Base-by-base conservation (phyloP, 306 rosid species). In the Vigna reflexopilosa region DNA sequence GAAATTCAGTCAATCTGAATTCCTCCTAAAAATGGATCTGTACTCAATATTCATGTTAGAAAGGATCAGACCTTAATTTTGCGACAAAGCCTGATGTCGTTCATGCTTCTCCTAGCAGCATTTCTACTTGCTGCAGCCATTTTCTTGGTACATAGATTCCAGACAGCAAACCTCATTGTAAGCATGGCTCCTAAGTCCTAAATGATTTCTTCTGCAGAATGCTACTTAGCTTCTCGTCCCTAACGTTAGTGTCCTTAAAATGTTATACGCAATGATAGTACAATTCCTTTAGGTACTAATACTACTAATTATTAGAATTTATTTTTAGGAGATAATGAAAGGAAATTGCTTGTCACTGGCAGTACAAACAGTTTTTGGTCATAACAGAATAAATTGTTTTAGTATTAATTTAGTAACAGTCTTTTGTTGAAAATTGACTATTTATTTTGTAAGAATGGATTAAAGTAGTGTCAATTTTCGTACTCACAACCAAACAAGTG, bases 221-320 rank as follows among this genome's bases (percentile, higher is more conserved):
- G 36, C 2, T 57, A 22, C 36, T 5, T 4, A 11, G 17, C 36
- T 24, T 57, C 36, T 24, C 50, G 48, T 45, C 24, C 71, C 48
- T 75, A 61, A 32, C 50, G 24, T 48, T n/a, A 48, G 61, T 62
- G 62, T 76, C 54, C 64, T 76, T 59, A 26, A 26, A 62, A 62
- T 62, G 62, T 58, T 54, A 47, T 45, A 45, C 40, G 22, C 44
- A 40, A 40, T 28, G 4, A 28, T 51, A 15, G 38, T 65, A 65
- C 63, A 20, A 63, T 49, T 38, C 20, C 26, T 38, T 65, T 38
- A 51, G 28, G 28, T 13, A 64, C n/a, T 45, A 40, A 2, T 40
- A 40, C 45, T 40, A 38, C 42, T 38, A 64, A 63, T 14, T 30
- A 65, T 36, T 32, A 48, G 38, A 49, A 16, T 6, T 36, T 36